Evolutionary conservation across 768 basidiomycete species (phyloP).

Genomic region (Dentipellis fragilis): DNA sequence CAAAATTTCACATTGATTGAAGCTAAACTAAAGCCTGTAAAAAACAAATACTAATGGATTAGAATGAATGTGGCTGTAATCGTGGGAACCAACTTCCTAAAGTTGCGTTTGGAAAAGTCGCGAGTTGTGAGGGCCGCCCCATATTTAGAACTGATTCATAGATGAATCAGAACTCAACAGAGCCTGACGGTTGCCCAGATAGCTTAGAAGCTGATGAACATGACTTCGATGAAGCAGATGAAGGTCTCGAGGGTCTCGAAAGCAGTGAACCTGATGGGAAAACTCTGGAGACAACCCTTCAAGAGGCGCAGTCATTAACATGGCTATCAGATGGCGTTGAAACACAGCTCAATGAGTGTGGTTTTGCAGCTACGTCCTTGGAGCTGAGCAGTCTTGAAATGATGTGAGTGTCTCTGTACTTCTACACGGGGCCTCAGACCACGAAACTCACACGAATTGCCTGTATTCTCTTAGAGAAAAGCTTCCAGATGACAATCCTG

Average conservation of each 20-base stretch:
- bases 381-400: background rate
- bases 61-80: too few species aligned
- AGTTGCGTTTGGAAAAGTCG: too few species aligned
- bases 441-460: background rate
- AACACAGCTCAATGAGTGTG: background rate
- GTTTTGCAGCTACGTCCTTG: background rate
- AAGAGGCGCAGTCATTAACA: background rate
- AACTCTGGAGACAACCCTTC: background rate
- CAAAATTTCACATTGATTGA: too few species aligned
- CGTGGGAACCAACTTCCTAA: too few species aligned
- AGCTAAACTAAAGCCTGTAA: too few species aligned
- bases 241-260: background rate
- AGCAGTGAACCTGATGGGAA: background rate
- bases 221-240: background rate
- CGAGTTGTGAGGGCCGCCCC: too few species aligned
- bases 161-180: too few species aligned
- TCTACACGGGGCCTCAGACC: background rate
- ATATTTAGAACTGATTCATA: too few species aligned
- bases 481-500: background rate
- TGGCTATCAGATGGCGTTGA: background rate
- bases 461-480: background rate
- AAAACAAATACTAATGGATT: too few species aligned
- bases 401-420: background rate
- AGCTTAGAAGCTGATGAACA: background rate
- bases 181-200: background rate